Base-by-base conservation (phyloP, 2,329 filamentous ascomycete genomes). In the Arachnopeziza araneosa region DNA sequence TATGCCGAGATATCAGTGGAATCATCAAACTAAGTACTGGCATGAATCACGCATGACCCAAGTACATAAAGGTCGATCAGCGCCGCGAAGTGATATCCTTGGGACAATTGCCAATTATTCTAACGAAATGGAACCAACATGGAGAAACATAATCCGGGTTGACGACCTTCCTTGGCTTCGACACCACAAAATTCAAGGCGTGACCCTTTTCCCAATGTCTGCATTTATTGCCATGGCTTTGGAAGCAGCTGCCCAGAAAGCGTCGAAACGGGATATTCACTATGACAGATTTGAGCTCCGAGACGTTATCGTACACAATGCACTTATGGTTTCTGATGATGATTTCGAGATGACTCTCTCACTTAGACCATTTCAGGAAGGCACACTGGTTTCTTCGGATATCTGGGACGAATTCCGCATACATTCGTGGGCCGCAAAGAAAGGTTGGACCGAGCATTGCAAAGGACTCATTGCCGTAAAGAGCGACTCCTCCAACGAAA, bases 391-490 rank as follows among this genome's bases (percentile, higher is more conserved):
- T 1, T 73, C 73, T 23, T 78, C 77, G 0, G 77, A 78, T 19
- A 68, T 71, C 1, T 84, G 81, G 80, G 76, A 82, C 49, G 80
- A 83, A 67, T 86, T 86, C 70, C 72, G 76, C 2, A 80, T 86
- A 32, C 80, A 77, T 54, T 84, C 83, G 0, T 84, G 78, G 77
- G 77, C 76, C 0, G 74, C 75, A 7, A 75, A 70, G 10, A 77
- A 80, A 54, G 81, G 81, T 17, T 86, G 83, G 83, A 78, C 79
- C 0, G 80, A 86, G 60, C 70, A 87, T 66, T 85, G 83, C 68
- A 75, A 78, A 55, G 81, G 81, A n/a, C 72, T 82, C 2, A 74
- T 85, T 10, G 71, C 75, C 6, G 75, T 79, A 2, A 70, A 72
- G 52, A 63, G 69, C 9, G 64, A 66, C 8, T 72, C 77, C 14